Evolutionary conservation across 192 early-diverging fungal genomes (phyloP), one percentile per base, ranked within the genome.

Genomic region (Rhizophagus clarus): DNA sequence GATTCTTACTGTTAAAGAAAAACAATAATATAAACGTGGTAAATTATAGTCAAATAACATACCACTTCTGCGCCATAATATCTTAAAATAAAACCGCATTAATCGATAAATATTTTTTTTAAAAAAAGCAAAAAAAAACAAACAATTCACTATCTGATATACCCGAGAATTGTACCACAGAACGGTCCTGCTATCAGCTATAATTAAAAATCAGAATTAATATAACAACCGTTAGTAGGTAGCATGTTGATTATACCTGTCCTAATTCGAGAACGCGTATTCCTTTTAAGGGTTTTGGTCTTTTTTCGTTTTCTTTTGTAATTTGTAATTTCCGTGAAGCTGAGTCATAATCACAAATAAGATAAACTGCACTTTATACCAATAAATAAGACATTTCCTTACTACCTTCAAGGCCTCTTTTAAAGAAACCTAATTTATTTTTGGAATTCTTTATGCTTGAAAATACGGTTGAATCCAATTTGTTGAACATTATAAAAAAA

Each of bases 31-130:
- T 40, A 45, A 45, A 45, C 56, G 29, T 1, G 22, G 15, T 49
- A 26, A 34, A 15, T 28, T 64, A 61, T 17, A 12, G 40, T 62
- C 0, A 12, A 42, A 4, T 62, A 45, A 74, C 84, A 66, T 85
- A 87, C 86, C 80, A 88, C 86, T 76, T 88, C 86, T 75, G 84
- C 66, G 31, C 85, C 85, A 78, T 81, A 85, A 40, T 86, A 86
- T 22, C 83, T 82, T 14, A 17, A 15, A 71, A 29, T 72, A 28
- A 51, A 62, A 67, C 64, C 12, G 17, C 8, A 29, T 40, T 15
- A 22, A 77, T 45, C 67, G 47, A 47, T 37, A 37, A 37, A 37
- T 37, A 37, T 37, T 37, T 6, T 5, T 28, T 28, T 29, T 14
- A 12, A 42, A 20, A 9, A 64, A 45, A 17, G n/a, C n/a, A n/a